Base-by-base conservation (phyloP, 768 basidiomycete species). In the Mycena olivaceomarginata region DNA sequence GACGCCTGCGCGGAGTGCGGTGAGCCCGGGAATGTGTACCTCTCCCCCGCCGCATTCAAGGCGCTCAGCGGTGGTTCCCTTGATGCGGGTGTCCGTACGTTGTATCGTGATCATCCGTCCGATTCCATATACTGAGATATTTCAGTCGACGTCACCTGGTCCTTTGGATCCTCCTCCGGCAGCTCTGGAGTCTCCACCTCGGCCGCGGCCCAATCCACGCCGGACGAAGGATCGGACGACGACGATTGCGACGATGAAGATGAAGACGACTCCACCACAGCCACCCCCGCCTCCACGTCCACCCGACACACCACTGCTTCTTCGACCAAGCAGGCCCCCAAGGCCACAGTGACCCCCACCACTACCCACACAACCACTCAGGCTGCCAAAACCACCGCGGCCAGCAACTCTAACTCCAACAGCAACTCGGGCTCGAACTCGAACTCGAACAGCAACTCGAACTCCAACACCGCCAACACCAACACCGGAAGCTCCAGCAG, bases 121-220 rank as follows among this genome's bases (percentile, higher is more conserved):
- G 37, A 65, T 68, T 31, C 8, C 43, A 41, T 22, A 56, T 74
- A 18, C 63, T 76, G 31, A 70, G 41, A 48, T 6, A 22, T 69
- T 60, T 45, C 46, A 80, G 79, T 80, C 39, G 72, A 71, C 74
- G 77, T 80, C 57, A 71, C 67, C 53, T 80, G 79, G 79, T 70
- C 74, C 43, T 78, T 80, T 43, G 77, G 39, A 46, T 70, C 74
- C 31, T 70, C 74, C 31, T 53, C 31, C 31, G n/a, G 43, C 18
- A 5, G n/a, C 2, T 12, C 64, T 46, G n/a, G 31, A 31, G 31
- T 13, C 2, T 46, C 56, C 41, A 51, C 37, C 66, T 22, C 67
- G 46, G 43, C 66, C 46, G 22, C 25, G 18, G 62, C 22, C n/a
- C 5, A 63, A 31, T 31, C 43, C 43, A 45, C 5, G 15, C 2